Evolutionary conservation across 202 grass and related monocot species (phyloP).

Genomic region (Schoenoplectus triqueter): DNA sequence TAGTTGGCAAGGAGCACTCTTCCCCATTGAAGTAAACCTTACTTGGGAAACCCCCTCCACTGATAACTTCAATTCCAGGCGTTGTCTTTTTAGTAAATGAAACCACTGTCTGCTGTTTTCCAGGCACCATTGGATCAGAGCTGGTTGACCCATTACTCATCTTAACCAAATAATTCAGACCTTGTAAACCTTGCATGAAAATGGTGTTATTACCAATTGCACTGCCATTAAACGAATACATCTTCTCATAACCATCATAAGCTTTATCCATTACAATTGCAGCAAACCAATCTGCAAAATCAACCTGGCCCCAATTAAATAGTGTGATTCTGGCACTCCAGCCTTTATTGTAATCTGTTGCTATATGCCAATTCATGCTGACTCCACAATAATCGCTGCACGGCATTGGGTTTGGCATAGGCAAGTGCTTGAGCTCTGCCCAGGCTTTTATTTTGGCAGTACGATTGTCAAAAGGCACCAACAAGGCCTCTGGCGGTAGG

Average conservation of each 20-base stretch:
- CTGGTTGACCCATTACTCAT: slow-evolving; percentile 65
- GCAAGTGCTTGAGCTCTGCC: slow-evolving; percentile 84
- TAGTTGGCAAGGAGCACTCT: slow-evolving; percentile 62
- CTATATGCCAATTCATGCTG: slow-evolving; percentile 93
- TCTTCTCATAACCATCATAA: slow-evolving; percentile 70
- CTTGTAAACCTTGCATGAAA: slow-evolving; percentile 75
- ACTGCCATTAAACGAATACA: slow-evolving; percentile 81
- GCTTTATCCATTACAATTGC: slow-evolving; percentile 85
- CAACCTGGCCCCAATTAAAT: slow-evolving; percentile 79
- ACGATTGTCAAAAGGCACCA: slow-evolving; percentile 84
- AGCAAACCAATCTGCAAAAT: slow-evolving; percentile 77
- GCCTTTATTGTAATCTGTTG: slow-evolving; percentile 73
- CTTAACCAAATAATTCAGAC: slow-evolving; percentile 82
- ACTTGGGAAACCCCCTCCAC: slow-evolving; percentile 75
- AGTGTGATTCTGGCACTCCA: slow-evolving; percentile 85
- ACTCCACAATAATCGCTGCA: slow-evolving; percentile 82
- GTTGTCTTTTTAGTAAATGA: slow-evolving; percentile 86
- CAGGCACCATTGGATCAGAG: slow-evolving; percentile 64
- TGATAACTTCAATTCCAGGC: slow-evolving; percentile 57
- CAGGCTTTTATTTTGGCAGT: slow-evolving; percentile 66
- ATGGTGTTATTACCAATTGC: slow-evolving; percentile 65
- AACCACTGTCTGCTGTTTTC: slow-evolving; percentile 91
- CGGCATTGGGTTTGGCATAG: slow-evolving; percentile 64
- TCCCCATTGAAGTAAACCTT: slow-evolving; percentile 98
- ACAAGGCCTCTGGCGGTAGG: slow-evolving; percentile 73